phyloP scores from a whole-genome alignment of 192 early-diverging fungal species.

The Coemansia sp. region DNA sequence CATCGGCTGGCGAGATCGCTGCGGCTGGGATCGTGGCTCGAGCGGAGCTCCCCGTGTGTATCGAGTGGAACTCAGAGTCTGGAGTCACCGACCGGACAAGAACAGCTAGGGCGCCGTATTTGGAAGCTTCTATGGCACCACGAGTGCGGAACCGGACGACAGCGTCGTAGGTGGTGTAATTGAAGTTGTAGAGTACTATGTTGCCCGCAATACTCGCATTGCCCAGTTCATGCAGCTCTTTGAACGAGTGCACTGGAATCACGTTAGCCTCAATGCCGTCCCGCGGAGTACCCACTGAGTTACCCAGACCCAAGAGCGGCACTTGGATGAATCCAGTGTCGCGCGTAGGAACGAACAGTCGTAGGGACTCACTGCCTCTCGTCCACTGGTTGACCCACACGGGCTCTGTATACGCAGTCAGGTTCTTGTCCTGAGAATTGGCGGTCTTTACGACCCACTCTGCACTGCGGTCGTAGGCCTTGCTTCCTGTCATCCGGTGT shows the following conservation, averaged over 20 bases:
- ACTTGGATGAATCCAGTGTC: conserved; percentile 48
- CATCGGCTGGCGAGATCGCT: conserved; percentile 61
- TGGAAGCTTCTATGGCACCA: conserved; percentile 41
- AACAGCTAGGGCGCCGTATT: conserved; percentile 60
- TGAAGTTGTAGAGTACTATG: conserved; percentile 60
- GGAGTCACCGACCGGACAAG: conserved; percentile 60
- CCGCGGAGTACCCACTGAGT: conserved; percentile 53
- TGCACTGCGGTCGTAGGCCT: conserved; percentile 58
- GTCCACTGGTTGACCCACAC: conserved; percentile 60
- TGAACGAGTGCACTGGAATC: conserved; percentile 58
- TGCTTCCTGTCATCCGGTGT: conserved; percentile 61
- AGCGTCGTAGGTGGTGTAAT: conserved; percentile 36
- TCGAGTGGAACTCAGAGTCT: conserved; percentile 53
- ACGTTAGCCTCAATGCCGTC: conserved; percentile 59
- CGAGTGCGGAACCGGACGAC: conserved; percentile 28
- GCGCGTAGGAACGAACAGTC: conserved; percentile 57
- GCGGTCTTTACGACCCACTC: conserved; percentile 60
- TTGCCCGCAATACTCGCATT: conserved; percentile 47
- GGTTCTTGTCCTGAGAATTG: conserved; percentile 37
- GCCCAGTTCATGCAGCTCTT: conserved; percentile 55
- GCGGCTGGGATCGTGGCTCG: conserved; percentile 61
- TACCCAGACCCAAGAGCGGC: conserved; percentile 60
- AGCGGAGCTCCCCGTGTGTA: conserved; percentile 61
- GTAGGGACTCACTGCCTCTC: conserved; percentile 62
- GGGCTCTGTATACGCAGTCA: conserved; percentile 61